Evolutionary conservation across 345 rosid genomes (phyloP).

Genomic region (Acer negundo): DNA sequence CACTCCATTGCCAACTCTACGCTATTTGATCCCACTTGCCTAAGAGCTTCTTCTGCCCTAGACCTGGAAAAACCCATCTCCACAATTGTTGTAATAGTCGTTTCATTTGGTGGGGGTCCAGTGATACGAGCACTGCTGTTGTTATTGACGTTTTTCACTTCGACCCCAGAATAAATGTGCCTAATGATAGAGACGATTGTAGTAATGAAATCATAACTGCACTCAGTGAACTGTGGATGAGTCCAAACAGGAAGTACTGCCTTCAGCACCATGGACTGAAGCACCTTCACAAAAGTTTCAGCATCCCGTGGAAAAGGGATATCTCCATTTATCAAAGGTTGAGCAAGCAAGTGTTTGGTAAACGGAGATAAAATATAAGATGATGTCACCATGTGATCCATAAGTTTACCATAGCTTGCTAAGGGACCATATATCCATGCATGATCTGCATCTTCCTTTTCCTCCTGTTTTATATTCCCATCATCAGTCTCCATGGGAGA

Average conservation of each 20-base stretch:
- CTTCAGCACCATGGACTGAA: conserved; percentile 92
- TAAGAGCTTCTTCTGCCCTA: conserved; percentile 94
- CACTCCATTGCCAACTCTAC: conserved; percentile 99
- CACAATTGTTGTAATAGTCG: conserved; percentile 79
- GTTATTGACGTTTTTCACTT: conserved; percentile 69
- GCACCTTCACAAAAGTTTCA: conserved; percentile 86
- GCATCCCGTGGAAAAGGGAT: conserved; percentile 79
- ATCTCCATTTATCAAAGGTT: conserved; percentile 68
- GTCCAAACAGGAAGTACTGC: conserved; percentile 92
- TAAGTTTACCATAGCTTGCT: conserved; percentile 84
- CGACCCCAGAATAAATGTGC: conserved; percentile 93
- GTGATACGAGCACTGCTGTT: conserved; percentile 56
- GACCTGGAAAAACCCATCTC: conserved; percentile 98
- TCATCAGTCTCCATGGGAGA: conserved; percentile 97
- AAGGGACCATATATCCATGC: conserved; percentile 94
- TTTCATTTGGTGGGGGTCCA: conserved; percentile 93
- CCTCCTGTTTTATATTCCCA: conserved; percentile 59
- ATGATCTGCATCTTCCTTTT: conserved; percentile 66
- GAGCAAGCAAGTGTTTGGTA: conserved; percentile 80
- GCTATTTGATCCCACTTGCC: conserved; percentile 91
- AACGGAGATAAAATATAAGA: conserved; percentile 83
- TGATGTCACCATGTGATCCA: conserved; percentile 96
- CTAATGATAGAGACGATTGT: conserved; percentile 74
- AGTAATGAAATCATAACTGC: conserved; percentile 77
- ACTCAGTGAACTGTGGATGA: conserved; percentile 79